Evolutionary conservation across 352 stramenopile genomes (phyloP), one percentile per base, ranked within the genome.

Genomic region (Phytophthora tubulina): DNA sequence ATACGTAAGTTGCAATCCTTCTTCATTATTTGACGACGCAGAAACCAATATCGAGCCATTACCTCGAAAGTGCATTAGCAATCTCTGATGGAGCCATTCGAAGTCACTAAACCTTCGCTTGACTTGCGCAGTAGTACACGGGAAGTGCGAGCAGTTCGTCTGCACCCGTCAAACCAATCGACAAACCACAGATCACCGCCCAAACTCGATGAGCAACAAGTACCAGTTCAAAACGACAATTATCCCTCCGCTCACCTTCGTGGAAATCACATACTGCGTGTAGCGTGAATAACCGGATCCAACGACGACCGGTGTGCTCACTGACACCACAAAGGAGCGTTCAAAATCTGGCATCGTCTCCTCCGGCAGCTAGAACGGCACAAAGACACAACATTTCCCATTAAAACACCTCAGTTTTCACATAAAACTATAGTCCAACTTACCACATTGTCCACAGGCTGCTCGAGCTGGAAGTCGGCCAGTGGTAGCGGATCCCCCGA

Each of bases 41-140:
- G 35, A 21, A 30, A 15, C 31, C n/a, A 27, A 32, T 57, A 44
- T 14, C 42, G 5, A 53, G 3, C 6, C 27, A 9, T 48, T 51
- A 93, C 87, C 89, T 80, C 85, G 87, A 79, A 93, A 97, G 39
- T 89, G 77, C 65, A 87, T 79, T 13, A 91, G 59, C 31, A 97
- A 68, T 6, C 92, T 82, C 57, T 94, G 75, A 35, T 97, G 92
- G 6, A 97, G 81, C 92, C 92, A 97, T 59, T 95, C 86, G 50
- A 97, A 97, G 72, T 97, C 92, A 57, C 87, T 96, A 67, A 96
- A 97, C 11, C 92, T 83, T 8, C 92, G 81, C 51, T 92, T 92
- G 33, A 97, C 89, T 90, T 95, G 87, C 31, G 83, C 86, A 6
- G 78, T 76, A 10, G 76, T 69, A 52, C 82, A 91, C 7, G 87